These are phyloP conservation scores for Dactylellina sp. DNA, from an alignment of 2,329 filamentous ascomycete species.

Conservation along the genomic window DNA sequence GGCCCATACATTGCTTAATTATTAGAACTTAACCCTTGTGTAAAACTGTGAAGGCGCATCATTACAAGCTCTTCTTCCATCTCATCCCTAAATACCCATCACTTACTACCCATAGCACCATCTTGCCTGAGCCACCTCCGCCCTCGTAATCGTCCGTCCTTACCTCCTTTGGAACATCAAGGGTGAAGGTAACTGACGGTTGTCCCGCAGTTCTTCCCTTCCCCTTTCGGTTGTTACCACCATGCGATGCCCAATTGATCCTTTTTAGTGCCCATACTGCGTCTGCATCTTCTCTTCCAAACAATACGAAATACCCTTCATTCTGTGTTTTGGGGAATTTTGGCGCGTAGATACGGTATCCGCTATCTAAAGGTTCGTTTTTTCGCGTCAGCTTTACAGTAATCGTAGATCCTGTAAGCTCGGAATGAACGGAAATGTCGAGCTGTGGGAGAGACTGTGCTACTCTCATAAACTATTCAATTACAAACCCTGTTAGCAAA, in stretches of 20 bases:
- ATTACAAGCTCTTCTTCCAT: slow-evolving; percentile 67
- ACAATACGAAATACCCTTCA: slow-evolving; percentile 89
- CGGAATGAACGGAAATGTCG: slow-evolving; percentile 69
- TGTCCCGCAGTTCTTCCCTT: slow-evolving; percentile 62
- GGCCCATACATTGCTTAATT: too few relatives aligned
- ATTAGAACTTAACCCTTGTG: too few relatives aligned
- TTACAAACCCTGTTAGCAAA: slow-evolving; percentile 1
- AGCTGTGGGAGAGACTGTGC: slow-evolving; percentile 77
- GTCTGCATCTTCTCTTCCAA: slow-evolving; percentile 75
- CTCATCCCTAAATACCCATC: slow-evolving; percentile 86
- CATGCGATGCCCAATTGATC: slow-evolving; percentile 74
- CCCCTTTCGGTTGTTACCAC: slow-evolving; percentile 59
- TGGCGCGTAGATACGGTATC: slow-evolving; percentile 84
- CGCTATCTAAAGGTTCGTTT: slow-evolving; percentile 74
- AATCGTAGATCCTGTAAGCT: slow-evolving; percentile 73
- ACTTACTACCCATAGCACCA: slow-evolving; percentile 82
- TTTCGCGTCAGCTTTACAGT: slow-evolving; percentile 74
- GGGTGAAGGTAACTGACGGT: slow-evolving; percentile 64
- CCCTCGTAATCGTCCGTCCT: slow-evolving; percentile 61
- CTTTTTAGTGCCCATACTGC: slow-evolving; percentile 89
- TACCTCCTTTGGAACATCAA: slow-evolving; percentile 65
- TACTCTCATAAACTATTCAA: slow-evolving; percentile 69
- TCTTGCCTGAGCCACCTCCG: slow-evolving; percentile 68
- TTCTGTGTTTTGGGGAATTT: slow-evolving; percentile 93
- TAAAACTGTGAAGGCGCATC: too few relatives aligned